A percentile compares a stretch with the other conserved stretches of the same genome.
phyloP scores from a whole-genome alignment of 2,329 filamentous ascomycete genomes.

The Passalora sequoiae region DNA sequence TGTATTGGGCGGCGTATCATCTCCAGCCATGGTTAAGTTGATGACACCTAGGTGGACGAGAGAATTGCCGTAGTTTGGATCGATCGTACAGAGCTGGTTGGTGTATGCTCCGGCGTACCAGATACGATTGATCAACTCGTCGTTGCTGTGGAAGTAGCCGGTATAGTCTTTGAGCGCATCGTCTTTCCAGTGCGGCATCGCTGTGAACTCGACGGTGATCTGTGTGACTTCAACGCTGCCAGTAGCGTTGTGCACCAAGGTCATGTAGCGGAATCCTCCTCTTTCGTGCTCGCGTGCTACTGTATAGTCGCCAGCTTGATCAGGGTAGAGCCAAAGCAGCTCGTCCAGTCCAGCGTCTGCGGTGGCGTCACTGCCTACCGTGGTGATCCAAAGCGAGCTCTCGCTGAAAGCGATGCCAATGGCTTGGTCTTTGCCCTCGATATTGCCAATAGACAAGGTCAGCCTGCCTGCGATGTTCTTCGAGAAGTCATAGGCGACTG shows the following conservation, averaged over 20 bases:
- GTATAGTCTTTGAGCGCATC: slow-evolving; percentile 37
- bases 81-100: slow-evolving; percentile 28
- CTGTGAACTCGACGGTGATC: slow-evolving; percentile 43
- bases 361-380: slow-evolving; percentile 44
- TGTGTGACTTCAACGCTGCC: slow-evolving; percentile 37
- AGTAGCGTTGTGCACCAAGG: slow-evolving; percentile 37
- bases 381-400: slow-evolving; percentile 47
- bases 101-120: slow-evolving; percentile 43
- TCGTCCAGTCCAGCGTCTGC: slow-evolving; percentile 40
- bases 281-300: slow-evolving; percentile 45
- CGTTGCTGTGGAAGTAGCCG: slow-evolving; percentile 42
- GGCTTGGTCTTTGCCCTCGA: slow-evolving; percentile 33
- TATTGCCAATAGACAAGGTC: slow-evolving; percentile 33
- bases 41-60: slow-evolving; percentile 33
- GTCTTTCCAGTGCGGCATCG: slow-evolving; percentile 40
- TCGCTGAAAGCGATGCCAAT: slow-evolving; percentile 43
- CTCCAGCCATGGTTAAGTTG: slow-evolving; percentile 30
- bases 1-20: slow-evolving; percentile 28
- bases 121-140: slow-evolving; percentile 41
- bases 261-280: slow-evolving; percentile 53
- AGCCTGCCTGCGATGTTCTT: slow-evolving; percentile 42
- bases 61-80: slow-evolving; percentile 35
- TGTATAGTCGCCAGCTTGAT: slow-evolving; percentile 36
- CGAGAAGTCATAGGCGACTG: slow-evolving; percentile 40
- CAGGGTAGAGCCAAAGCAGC: slow-evolving; percentile 45